phyloP scores from a whole-genome alignment of 139 green algal genomes.

The Chlamydomonas sphaeroides region DNA sequence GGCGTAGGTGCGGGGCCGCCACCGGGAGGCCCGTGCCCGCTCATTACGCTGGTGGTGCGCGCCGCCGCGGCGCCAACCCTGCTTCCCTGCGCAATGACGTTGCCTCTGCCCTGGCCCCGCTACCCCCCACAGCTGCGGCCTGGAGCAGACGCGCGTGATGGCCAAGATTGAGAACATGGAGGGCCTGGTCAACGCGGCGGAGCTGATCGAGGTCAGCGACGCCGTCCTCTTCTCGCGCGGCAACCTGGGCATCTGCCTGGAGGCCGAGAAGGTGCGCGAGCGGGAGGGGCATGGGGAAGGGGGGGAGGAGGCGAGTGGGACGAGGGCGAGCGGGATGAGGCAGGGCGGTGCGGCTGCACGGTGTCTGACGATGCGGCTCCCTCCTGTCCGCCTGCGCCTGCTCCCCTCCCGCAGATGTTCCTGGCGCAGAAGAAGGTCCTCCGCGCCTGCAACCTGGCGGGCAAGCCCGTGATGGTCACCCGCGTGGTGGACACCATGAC shows the following conservation, averaged over 20 bases:
- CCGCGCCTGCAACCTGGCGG: constrained; percentile 70
- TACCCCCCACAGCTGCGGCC: constrained; percentile 42
- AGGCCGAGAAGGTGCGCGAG: constrained; percentile 71
- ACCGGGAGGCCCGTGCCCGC: no score
- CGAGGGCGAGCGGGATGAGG: not conserved
- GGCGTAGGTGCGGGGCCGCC: no score
- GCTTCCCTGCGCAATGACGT: no score
- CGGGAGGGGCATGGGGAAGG: not conserved
- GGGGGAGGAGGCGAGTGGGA: not conserved
- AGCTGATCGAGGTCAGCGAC: constrained; percentile 77
- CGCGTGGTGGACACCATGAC: constrained; percentile 94
- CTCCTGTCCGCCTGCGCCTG: no score
- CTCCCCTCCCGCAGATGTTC: constrained; percentile 54
- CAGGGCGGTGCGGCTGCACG: no score
- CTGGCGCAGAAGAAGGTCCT: constrained; percentile 71
- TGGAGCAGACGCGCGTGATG: constrained; percentile 76
- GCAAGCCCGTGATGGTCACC: constrained; percentile 89
- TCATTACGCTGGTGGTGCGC: no score
- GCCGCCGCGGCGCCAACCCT: no score
- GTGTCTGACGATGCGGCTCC: no score
- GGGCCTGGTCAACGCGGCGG: constrained; percentile 47
- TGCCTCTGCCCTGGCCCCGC: no score
- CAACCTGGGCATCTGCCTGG: constrained; percentile 88
- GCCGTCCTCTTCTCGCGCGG: constrained; percentile 83
- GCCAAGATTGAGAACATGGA: constrained; percentile 84